Base-by-base conservation (phyloP, 208 protist genomes). In the Crithidia brevicula region DNA sequence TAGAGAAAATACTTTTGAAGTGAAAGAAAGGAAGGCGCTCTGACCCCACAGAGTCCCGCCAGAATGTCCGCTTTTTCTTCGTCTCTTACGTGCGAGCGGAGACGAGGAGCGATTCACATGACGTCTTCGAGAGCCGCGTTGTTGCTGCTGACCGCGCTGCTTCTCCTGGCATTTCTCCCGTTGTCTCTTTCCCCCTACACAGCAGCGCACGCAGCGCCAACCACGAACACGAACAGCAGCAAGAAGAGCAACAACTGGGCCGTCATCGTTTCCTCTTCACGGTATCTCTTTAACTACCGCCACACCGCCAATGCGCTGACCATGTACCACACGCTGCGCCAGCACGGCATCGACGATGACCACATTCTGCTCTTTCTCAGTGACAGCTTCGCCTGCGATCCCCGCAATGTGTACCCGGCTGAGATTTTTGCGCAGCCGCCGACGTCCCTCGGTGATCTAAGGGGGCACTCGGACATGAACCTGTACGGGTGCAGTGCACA, bases 221-320 rank as follows among this genome's bases (percentile, higher is more conserved):
- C 53, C 18, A 34, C 27, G 10, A 10, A 11, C 38, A 72, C 40
- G 10, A 27, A 22, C 10, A 28, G 13, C 2, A 66, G 33, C 33
- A 96, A 95, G 53, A 94, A 93, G 0, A 67, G 38, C 50, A 97
- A 96, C 62, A 95, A 96, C 50, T 99, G 97, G 97, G 97, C 94
- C 6, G 93, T 99, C 15, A 85, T 98, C 40, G 94, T 99, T 9
- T 87, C 83, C 23, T 98, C 97, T 4, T 98, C 96, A 2, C 82
- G 97, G 10, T 99, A 97, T 69, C 99, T 97, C 85, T 99, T 98
- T 86, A 99, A 99, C 83, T 99, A 99, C 73, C 85, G 98, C 20
- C 98, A 99, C 71, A 96, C 95, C 8, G 85, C 98, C 52, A 99
- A 99, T 72, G 92, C 97, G 16, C 83, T 99, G 4, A 89, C 88